These are phyloP conservation scores for Magnaporthales sp. DNA, from an alignment of 2,329 filamentous ascomycete genomes.

Conservation along the genomic window DNA sequence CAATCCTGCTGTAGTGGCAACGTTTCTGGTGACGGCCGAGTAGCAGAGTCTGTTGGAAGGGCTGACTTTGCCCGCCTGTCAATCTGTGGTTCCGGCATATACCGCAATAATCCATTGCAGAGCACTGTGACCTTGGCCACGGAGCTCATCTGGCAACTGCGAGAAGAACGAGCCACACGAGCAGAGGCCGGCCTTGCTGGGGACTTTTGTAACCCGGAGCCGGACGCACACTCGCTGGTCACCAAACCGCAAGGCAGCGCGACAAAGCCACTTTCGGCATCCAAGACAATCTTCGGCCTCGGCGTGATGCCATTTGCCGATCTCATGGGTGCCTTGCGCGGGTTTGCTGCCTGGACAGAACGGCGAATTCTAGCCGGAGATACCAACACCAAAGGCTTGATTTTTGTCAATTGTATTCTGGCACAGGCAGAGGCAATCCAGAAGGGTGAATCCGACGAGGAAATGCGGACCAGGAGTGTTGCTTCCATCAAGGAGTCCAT, in stretches of 20 bases:
- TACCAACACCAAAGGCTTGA: slow-evolving; percentile 13
- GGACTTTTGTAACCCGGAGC: background rate
- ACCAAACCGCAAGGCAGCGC: background rate
- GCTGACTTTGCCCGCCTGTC: slow-evolving; percentile 29
- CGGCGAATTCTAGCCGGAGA: slow-evolving; percentile 12
- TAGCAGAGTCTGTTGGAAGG: slow-evolving; percentile 12
- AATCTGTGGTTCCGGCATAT: slow-evolving; percentile 31
- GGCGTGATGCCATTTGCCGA: slow-evolving; percentile 15
- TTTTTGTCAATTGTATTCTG: slow-evolving; percentile 10
- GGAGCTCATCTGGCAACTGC: slow-evolving; percentile 35
- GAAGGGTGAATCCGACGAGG: background rate
- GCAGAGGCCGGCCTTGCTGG: slow-evolving; percentile 10
- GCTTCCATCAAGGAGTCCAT: background rate
- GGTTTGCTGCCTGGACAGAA: background rate
- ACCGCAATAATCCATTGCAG: slow-evolving; percentile 30
- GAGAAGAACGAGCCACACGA: slow-evolving; percentile 27
- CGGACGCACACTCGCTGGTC: background rate
- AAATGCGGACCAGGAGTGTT: background rate
- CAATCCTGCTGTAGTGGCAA: slow-evolving; percentile 13
- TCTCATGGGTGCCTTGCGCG: background rate
- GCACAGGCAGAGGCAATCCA: slow-evolving; percentile 12
- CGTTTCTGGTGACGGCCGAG: slow-evolving; percentile 1
- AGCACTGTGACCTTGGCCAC: slow-evolving; percentile 31
- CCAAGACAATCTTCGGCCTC: slow-evolving; percentile 14
- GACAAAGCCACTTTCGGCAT: background rate